Evolutionary conservation across 2,329 filamentous ascomycete species (phyloP), one percentile per base, ranked within the genome.

Genomic region (Madurella mycetomatis): DNA sequence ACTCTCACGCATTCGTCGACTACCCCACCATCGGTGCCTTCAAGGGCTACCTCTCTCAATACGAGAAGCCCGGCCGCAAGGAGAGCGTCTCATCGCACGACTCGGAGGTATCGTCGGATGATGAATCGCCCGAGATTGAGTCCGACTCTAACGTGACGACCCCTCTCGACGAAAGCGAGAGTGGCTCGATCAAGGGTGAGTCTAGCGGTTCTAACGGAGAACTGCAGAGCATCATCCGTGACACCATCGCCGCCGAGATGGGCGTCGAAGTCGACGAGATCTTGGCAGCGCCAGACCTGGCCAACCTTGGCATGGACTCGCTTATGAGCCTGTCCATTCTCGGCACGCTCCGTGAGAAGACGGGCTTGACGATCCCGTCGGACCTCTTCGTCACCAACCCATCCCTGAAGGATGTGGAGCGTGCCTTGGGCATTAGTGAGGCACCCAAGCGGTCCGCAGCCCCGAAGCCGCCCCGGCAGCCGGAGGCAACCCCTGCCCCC

Each of bases 201-300:
- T 47, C 68, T 47, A 76, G 75, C 53, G 59, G 65, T 19, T 66
- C 62, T 18, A 73, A 73, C 55, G 66, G 70, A 59, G 73, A 76
- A 65, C 64, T 80, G 39, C 71, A 77, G 72, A 64, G 75, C 65
- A 67, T 79, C 62, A 77, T 88, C 45, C 83, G 86, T 67, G 78
- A 80, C 51, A 87, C 85, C 53, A 83, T 89, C 58, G 82, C 85
- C n/a, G 75, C 79, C 39, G 86, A 89, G 68, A 87, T 88, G 79
- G 84, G 84, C 54, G 82, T 88, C n/a, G 81, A 85, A 19, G 73
- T 86, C 11, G 81, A 84, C 31, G 85, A 88, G 62, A 74, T 83
- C 31, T 67, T 78, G 2, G 77, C 77, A 18, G 76, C 77, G 0
- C 75, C 77, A 0, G 77, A 82, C 59, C 70, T 83, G 51, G 75